Evolutionary conservation across 1,284 basidiomycete genomes (phyloP).

Genomic region (Pseudozyma pruni): DNA sequence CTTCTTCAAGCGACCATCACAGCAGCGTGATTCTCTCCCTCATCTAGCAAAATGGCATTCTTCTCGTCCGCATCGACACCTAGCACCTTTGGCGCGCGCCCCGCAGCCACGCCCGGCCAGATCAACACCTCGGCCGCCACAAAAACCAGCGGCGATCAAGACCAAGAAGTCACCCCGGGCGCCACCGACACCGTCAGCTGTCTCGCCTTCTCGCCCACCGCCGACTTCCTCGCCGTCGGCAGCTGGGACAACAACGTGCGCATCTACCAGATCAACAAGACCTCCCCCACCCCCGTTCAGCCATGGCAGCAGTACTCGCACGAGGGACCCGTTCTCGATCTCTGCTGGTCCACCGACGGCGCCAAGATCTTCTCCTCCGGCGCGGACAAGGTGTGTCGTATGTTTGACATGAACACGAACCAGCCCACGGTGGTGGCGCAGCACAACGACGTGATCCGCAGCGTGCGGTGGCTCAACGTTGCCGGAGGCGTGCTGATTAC

Average conservation of each 20-base stretch:
- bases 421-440: slow-evolving; percentile 76
- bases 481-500: slow-evolving; percentile 79
- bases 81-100: slow-evolving; percentile 49
- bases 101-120: slow-evolving; percentile 34
- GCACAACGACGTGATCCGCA: slow-evolving; percentile 84
- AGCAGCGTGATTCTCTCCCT: background rate
- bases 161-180: slow-evolving; percentile 76
- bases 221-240: slow-evolving; percentile 69
- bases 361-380: slow-evolving; percentile 85
- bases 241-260: slow-evolving; percentile 70
- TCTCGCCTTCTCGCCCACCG: slow-evolving; percentile 67
- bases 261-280: slow-evolving; percentile 73
- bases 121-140: slow-evolving; percentile 51
- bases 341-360: slow-evolving; percentile 86
- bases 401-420: slow-evolving; percentile 82
- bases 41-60: slow-evolving; percentile 48
- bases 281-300: slow-evolving; percentile 78
- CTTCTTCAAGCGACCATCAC: background rate
- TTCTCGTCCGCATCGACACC: slow-evolving; percentile 55
- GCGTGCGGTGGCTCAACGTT: slow-evolving; percentile 80
- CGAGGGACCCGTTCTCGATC: slow-evolving; percentile 81
- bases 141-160: slow-evolving; percentile 67
- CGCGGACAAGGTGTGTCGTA: slow-evolving; percentile 82
- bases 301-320: slow-evolving; percentile 74
- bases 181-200: slow-evolving; percentile 67